A percentile compares a stretch with the other conserved stretches of the same genome.
Evolutionary conservation across 2,329 filamentous ascomycete species (phyloP).

Genomic region (Chrysoporthe puriensis): DNA sequence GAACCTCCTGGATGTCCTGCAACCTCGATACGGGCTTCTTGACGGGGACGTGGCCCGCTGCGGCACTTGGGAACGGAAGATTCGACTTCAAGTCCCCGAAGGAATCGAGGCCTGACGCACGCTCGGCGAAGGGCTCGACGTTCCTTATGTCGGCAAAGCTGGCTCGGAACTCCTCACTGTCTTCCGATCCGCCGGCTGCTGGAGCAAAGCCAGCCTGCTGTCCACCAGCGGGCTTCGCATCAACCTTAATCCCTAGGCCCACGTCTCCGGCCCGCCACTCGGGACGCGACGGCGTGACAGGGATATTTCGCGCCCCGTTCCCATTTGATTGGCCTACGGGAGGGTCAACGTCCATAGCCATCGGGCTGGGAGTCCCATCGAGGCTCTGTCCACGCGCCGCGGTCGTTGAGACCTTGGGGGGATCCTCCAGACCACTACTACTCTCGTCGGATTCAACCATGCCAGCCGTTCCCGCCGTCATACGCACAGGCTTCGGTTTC

Average conservation of each 20-base stretch:
- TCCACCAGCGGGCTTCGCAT: slow-evolving; percentile 28
- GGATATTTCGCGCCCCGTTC: slow-evolving; percentile 54
- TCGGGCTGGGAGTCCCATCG: slow-evolving; percentile 49
- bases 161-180: slow-evolving; percentile 58
- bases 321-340: slow-evolving; percentile 41
- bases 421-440: slow-evolving; percentile 43
- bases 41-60: slow-evolving; percentile 46
- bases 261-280: slow-evolving; percentile 62
- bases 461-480: slow-evolving; percentile 49
- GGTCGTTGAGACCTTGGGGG: slow-evolving; percentile 30
- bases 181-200: slow-evolving; percentile 53
- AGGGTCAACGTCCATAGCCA: slow-evolving; percentile 69
- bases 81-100: slow-evolving; percentile 59
- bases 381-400: slow-evolving; percentile 15
- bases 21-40: slow-evolving; percentile 40
- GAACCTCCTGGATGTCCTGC: slow-evolving; percentile 45
- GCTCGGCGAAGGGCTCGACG: slow-evolving; percentile 56
- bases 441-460: slow-evolving; percentile 52
- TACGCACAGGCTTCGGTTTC: slow-evolving; percentile 63
- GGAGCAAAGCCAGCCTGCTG: slow-evolving; percentile 16
- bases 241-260: slow-evolving; percentile 34
- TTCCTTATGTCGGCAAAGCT: slow-evolving; percentile 60
- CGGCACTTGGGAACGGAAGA: slow-evolving; percentile 59
- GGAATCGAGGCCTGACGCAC: slow-evolving; percentile 54
- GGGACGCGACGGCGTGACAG: slow-evolving; percentile 60